Base-by-base conservation (phyloP, 116 monocot species). In the Posidonia oceanica region DNA sequence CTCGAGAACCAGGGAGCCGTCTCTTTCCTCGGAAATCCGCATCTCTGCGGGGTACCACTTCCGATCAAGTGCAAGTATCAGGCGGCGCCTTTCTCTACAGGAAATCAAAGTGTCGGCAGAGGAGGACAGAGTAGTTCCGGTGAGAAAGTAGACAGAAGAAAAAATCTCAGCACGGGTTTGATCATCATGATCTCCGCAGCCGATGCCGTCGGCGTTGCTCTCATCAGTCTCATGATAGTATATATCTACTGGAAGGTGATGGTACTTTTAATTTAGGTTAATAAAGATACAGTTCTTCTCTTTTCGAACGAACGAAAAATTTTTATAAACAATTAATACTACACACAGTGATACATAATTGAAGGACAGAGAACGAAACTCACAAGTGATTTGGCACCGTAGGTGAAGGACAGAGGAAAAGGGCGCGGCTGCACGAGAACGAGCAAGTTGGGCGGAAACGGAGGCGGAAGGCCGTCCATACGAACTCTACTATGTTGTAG, bases 171-270 rank as follows among this genome's bases (percentile, higher is more conserved):
- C 3, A 68, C 83, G 18, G 62, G 75, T 5, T 18, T 82, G 57
- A 92, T 91, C 69, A 55, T 82, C 23, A 40, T 97, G 40, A 89
- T 92, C 71, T 80, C 97, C 3, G 74, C 80, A n/a, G 89, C 84
- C 1, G 87, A 91, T 52, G 97, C 97, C 0, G 82, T 74, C 0
- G 92, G 80, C 2, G 84, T 97, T 8, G 92, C 92, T 12, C 2
- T 87, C 52, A 74, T 92, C 54, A 87, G 92, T 12, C 63, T 92
- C 3, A 41, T 82, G 18, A 5, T 83, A 7, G 78, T 96, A 1
- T 91, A 80, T 75, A 62, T 73, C 16, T 91, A 83, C 85, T 89
- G 96, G 91, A 86, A 82, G 66, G 41, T 87, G 41, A 36, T 29
- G 60, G 22, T 60, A 5, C 20, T 57, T 57, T 20, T 20, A 6